These are phyloP conservation scores for Diddensiella transvaalensis DNA, from an alignment of 805 yeast species.

Conservation along the genomic window DNA sequence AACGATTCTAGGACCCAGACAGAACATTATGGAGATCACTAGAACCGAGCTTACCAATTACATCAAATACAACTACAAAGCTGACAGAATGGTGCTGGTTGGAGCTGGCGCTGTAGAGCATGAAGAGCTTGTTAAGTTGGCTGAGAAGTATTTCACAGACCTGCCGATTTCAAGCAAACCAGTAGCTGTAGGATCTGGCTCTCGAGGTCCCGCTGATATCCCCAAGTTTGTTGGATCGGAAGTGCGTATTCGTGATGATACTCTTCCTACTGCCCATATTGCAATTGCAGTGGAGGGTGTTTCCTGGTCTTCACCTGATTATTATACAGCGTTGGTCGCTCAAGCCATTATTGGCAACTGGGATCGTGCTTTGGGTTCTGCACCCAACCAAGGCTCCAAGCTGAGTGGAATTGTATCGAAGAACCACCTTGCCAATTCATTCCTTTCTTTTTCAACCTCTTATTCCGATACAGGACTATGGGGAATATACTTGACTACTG, in stretches of 20 bases:
- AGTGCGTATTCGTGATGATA: conserved; percentile 72
- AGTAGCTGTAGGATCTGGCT: conserved; percentile 63
- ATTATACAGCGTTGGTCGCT: conserved; percentile 90
- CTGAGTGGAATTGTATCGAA: conserved; percentile 63
- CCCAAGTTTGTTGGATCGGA: conserved; percentile 87
- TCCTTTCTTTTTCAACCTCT: conserved; percentile 94
- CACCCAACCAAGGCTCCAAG: conserved; percentile 80
- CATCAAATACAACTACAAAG: conserved; percentile 82
- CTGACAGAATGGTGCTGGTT: conserved; percentile 97
- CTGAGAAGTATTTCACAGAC: conserved; percentile 62
- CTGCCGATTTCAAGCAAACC: conserved; percentile 48
- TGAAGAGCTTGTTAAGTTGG: conserved; percentile 71
- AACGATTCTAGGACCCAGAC: conserved; percentile 92
- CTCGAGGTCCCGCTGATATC: conserved; percentile 58
- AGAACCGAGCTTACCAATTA: conserved; percentile 73
- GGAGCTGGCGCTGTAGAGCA: conserved; percentile 93
- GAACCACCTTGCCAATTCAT: conserved; percentile 79
- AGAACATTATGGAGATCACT: conserved; percentile 76
- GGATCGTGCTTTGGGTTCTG: conserved; percentile 89
- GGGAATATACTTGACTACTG: conserved; percentile 93
- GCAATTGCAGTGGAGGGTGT: conserved; percentile 98
- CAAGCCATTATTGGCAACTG: conserved; percentile 97
- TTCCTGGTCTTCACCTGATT: conserved; percentile 94
- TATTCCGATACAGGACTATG: conserved; percentile 97
- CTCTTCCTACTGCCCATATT: conserved; percentile 84